These are phyloP conservation scores for Trypanosoma mega DNA, from an alignment of 208 protist genomes.

Conservation along the genomic window DNA sequence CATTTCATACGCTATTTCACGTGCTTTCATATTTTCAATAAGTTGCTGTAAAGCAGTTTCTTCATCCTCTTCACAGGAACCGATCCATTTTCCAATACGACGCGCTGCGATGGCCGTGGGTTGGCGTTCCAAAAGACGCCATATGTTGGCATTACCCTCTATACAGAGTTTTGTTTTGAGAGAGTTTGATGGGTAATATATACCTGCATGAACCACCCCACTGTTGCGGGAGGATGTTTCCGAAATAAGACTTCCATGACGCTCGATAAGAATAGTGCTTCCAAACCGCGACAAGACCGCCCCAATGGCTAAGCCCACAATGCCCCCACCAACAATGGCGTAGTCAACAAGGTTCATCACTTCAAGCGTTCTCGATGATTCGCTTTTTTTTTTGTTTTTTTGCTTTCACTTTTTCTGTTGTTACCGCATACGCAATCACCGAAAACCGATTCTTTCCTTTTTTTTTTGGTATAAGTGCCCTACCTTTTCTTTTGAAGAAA, in stretches of 20 bases:
- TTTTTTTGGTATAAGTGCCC: too few relatives aligned
- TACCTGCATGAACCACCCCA: slow-evolving; percentile 48
- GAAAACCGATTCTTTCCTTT: too few relatives aligned
- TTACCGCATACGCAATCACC: too few relatives aligned
- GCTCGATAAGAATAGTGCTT: slow-evolving; percentile 37
- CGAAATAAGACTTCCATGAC: slow-evolving; percentile 24
- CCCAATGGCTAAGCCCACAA: slow-evolving; percentile 45
- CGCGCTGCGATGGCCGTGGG: slow-evolving; percentile 21
- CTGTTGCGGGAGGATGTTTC: slow-evolving; percentile 48
- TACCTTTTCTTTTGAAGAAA: too few relatives aligned
- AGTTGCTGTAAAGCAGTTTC: slow-evolving; percentile 19
- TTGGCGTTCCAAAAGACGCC: slow-evolving; percentile 31
- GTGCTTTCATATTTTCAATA: slow-evolving; percentile 32
- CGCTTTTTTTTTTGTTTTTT: not conserved
- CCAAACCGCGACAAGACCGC: slow-evolving; percentile 35
- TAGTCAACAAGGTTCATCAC: slow-evolving; percentile 12
- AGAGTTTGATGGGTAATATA: slow-evolving; percentile 47
- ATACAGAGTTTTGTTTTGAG: slow-evolving; percentile 46
- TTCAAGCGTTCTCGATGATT: not conserved
- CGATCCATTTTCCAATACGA: slow-evolving; percentile 52
- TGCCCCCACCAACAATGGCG: slow-evolving; percentile 23
- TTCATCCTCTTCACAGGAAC: slow-evolving; percentile 26
- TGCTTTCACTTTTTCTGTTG: not conserved
- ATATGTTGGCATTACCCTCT: slow-evolving; percentile 42
- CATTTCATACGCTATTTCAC: slow-evolving; percentile 27